phyloP scores from a whole-genome alignment of 805 yeast genomes.

The Cyberlindnera samutprakarnensis region DNA sequence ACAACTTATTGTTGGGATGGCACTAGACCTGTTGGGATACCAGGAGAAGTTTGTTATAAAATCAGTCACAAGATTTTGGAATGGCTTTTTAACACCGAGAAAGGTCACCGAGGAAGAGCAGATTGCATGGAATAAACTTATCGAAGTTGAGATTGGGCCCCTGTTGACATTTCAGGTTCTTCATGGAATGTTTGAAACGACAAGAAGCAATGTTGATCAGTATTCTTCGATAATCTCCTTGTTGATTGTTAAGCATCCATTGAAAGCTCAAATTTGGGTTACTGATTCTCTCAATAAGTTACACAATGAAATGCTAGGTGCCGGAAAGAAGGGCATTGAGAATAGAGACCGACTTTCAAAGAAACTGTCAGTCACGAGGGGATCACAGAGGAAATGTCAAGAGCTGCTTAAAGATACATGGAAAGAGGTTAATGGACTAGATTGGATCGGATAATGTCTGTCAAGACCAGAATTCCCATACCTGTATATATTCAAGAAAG shows the following conservation, averaged over 20 bases:
- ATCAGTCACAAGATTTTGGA: slow-evolving; percentile 48
- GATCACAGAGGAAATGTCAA: slow-evolving; percentile 48
- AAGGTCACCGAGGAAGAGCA: slow-evolving; percentile 38
- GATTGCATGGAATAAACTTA: slow-evolving; percentile 21
- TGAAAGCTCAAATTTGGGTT: slow-evolving; percentile 45
- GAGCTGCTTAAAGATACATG: slow-evolving; percentile 56
- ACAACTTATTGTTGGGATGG: slow-evolving; percentile 21
- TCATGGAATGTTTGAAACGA: slow-evolving; percentile 39
- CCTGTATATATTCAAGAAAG: too few species aligned
- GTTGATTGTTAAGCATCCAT: slow-evolving; percentile 41
- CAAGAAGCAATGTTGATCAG: slow-evolving; percentile 53
- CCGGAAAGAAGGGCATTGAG: slow-evolving; percentile 21
- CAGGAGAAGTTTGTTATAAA: slow-evolving; percentile 46
- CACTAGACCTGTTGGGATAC: slow-evolving; percentile 25
- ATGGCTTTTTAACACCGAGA: slow-evolving; percentile 35
- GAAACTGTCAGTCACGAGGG: slow-evolving; percentile 55
- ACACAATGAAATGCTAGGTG: slow-evolving; percentile 19
- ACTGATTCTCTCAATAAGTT: slow-evolving; percentile 21
- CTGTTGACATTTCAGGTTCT: slow-evolving; percentile 28
- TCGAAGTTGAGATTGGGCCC: slow-evolving; percentile 23
- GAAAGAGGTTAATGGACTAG: slow-evolving; percentile 51
- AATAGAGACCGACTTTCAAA: slow-evolving; percentile 40
- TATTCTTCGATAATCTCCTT: slow-evolving; percentile 46
- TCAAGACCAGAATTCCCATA: too few species aligned
- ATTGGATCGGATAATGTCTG: slow-evolving; percentile 24